Percentiles rank a stretch among this genome's conserved stretches.
phyloP scores from a whole-genome alignment of 208 protist species.

The Wallacemonas sp. region DNA sequence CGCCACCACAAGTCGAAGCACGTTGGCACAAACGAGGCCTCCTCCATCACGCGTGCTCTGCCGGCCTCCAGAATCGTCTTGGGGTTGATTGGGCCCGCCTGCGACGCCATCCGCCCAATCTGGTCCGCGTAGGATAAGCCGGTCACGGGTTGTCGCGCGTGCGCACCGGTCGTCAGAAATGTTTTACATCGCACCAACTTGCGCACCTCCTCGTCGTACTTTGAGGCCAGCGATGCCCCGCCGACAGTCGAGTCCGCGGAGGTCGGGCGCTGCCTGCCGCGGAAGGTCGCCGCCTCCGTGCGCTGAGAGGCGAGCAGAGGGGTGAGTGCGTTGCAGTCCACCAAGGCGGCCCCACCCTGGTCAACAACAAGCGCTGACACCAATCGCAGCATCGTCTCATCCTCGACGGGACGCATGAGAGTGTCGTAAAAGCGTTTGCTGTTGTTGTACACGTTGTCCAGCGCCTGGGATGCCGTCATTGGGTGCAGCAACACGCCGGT shows the following conservation, averaged over 20 bases:
- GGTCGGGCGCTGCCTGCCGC: neutral
- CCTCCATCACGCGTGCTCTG: constrained; percentile 31
- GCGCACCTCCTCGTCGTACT: constrained; percentile 36
- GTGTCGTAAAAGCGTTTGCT: constrained; percentile 61
- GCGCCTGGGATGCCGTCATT: constrained; percentile 36
- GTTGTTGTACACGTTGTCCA: constrained; percentile 78
- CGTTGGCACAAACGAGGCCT: constrained; percentile 46
- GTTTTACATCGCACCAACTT: constrained; percentile 48
- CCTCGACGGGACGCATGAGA: constrained; percentile 67
- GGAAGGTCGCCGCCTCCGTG: neutral
- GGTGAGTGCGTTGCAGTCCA: constrained; percentile 77
- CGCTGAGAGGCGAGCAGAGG: constrained; percentile 43
- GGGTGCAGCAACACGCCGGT: constrained; percentile 81
- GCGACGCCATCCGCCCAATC: constrained; percentile 28
- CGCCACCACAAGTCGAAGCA: constrained; percentile 91
- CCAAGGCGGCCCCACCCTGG: constrained; percentile 50
- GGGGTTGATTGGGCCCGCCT: constrained; percentile 41
- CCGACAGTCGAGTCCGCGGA: constrained; percentile 6
- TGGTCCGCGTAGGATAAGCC: constrained; percentile 19
- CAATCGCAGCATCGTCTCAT: constrained; percentile 60
- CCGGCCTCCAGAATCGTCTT: constrained; percentile 44
- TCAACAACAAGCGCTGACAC: constrained; percentile 40
- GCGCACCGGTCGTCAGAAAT: constrained; percentile 54
- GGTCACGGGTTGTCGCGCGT: constrained; percentile 15
- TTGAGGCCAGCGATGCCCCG: constrained; percentile 17